These are phyloP conservation scores for Cladosporium phlei DNA, from an alignment of 2,329 filamentous ascomycete genomes.

Conservation along the genomic window DNA sequence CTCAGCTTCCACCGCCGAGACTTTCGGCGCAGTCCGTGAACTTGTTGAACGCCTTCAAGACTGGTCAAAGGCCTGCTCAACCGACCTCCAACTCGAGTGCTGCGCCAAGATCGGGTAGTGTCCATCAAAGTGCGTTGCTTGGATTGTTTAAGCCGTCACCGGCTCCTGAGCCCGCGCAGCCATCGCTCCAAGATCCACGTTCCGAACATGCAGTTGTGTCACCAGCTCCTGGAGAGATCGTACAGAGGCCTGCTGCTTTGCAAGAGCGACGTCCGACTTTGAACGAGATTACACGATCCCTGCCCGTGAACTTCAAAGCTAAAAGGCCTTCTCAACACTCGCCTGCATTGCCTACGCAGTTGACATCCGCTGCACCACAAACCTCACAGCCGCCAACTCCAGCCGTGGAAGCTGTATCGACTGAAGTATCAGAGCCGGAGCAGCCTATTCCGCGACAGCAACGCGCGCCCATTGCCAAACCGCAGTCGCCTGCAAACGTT, in stretches of 20 bases:
- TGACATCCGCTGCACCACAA: slow-evolving; percentile 4
- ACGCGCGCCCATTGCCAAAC: background rate
- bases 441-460: slow-evolving; percentile 4
- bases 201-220: slow-evolving; percentile 12
- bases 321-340: slow-evolving; percentile 17
- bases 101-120: slow-evolving; percentile 4
- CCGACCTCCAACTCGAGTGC: background rate
- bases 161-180: slow-evolving; percentile 12
- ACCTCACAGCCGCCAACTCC: slow-evolving; percentile 8
- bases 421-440: background rate
- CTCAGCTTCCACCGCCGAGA: slow-evolving; percentile 55
- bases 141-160: slow-evolving; percentile 39
- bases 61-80: slow-evolving; percentile 6
- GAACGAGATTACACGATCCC: slow-evolving; percentile 31
- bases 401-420: background rate
- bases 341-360: slow-evolving; percentile 5
- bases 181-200: slow-evolving; percentile 10
- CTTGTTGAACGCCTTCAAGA: slow-evolving; percentile 56
- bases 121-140: slow-evolving; percentile 43
- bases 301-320: slow-evolving; percentile 23
- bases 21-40: slow-evolving; percentile 54
- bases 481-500: slow-evolving; percentile 1
- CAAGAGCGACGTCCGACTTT: slow-evolving; percentile 23
- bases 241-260: slow-evolving; percentile 17
- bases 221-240: slow-evolving; percentile 20